Conservation (phyloP, 805 yeast species). For the Zygosaccharomyces pseudorouxii region DNA sequence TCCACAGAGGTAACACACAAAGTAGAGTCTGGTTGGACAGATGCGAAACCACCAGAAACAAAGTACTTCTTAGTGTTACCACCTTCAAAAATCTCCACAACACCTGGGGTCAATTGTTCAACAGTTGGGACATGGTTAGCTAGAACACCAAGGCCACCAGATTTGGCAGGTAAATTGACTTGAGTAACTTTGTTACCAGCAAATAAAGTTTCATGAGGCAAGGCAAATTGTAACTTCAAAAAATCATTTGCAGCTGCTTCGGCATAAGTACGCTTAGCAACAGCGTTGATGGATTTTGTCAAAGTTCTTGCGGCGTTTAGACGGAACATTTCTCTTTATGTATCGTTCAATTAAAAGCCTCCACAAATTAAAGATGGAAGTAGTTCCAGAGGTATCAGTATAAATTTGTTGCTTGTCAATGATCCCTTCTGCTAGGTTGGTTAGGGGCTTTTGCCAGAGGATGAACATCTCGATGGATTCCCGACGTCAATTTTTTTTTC, state of each 20-base stretch:
- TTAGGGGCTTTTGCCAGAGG: neutral
- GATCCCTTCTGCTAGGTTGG: neutral
- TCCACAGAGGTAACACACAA: constrained; percentile 90
- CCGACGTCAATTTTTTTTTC: neutral
- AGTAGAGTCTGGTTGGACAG: constrained; percentile 91
- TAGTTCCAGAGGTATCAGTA: neutral
- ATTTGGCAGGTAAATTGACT: constrained; percentile 92
- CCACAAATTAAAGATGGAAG: neutral
- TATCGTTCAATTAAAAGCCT: neutral
- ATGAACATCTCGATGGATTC: neutral
- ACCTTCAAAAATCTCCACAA: constrained; percentile 83
- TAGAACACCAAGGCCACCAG: constrained; percentile 94
- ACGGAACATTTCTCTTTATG: constrained; percentile 24
- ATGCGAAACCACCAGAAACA: constrained; percentile 94
- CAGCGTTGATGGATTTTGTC: constrained; percentile 42
- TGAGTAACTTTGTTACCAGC: constrained; percentile 49
- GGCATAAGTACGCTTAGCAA: constrained; percentile 82
- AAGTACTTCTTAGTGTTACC: constrained; percentile 74
- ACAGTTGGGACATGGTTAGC: constrained; percentile 97
- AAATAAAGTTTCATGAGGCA: constrained; percentile 75
- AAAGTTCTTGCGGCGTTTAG: constrained; percentile 19
- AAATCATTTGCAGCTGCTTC: constrained; percentile 68
- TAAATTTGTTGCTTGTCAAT: neutral
- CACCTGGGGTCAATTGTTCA: constrained; percentile 94
- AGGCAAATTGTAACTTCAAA: constrained; percentile 81